Conservation (phyloP, 371 early-diverging fungal genomes). For the Mucor indicus region DNA sequence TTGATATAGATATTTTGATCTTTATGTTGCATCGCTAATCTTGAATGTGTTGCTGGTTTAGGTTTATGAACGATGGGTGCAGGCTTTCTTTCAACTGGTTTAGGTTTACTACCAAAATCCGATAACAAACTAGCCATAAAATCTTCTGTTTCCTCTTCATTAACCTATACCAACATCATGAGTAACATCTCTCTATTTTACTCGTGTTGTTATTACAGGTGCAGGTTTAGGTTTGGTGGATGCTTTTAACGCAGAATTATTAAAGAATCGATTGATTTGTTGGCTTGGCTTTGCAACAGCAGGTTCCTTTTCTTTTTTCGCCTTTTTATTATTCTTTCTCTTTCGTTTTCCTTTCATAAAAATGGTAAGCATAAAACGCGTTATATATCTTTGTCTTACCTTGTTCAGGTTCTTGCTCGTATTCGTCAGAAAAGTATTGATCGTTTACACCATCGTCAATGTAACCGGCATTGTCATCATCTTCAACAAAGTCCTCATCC, state of each 20-base stretch:
- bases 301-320: constrained; percentile 23
- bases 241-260: constrained; percentile 15
- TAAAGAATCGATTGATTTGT: constrained; percentile 28
- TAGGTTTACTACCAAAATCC: constrained; percentile 7
- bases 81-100: not conserved
- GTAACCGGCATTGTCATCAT: constrained; percentile 85
- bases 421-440: constrained; percentile 50
- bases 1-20: not conserved
- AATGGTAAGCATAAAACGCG: too few species aligned
- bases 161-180: not conserved
- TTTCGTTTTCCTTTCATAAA: constrained; percentile 17
- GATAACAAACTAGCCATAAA: constrained; percentile 30
- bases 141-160: constrained; percentile 20
- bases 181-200: not conserved
- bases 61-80: not conserved
- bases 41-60: not conserved
- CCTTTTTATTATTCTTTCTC: constrained; percentile 11
- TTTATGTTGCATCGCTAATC: not conserved
- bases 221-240: constrained; percentile 11
- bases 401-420: constrained; percentile 25
- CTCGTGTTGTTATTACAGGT: too few species aligned
- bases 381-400: too few species aligned
- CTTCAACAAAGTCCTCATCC: constrained; percentile 79
- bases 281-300: constrained; percentile 20
- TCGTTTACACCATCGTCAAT: constrained; percentile 73